Conservation (phyloP, 257 asterid genomes). For the Fraxinus anomala region DNA sequence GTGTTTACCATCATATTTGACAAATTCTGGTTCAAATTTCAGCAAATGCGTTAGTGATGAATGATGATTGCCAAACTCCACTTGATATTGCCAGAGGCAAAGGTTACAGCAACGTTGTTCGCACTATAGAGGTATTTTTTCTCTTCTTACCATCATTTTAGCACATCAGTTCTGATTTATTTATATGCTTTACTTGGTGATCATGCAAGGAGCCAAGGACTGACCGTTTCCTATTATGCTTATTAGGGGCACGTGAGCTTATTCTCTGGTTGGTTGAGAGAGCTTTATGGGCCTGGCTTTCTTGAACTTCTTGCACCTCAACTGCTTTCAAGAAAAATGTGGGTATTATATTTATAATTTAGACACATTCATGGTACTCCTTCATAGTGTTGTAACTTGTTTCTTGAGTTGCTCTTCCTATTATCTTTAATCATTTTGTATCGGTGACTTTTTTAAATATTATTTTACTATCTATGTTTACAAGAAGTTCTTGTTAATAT, state of each 20-base stretch:
- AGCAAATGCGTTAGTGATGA: constrained; percentile 87
- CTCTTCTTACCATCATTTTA: constrained; percentile 1
- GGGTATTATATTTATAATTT: constrained; percentile 39
- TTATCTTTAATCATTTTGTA: not conserved
- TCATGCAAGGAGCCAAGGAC: not conserved
- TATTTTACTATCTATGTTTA: too few species aligned
- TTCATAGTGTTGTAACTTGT: not conserved
- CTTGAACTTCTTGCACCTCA: constrained; percentile 82
- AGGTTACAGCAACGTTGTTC: constrained; percentile 78
- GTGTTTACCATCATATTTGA: constrained; percentile 5
- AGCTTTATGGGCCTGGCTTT: constrained; percentile 85
- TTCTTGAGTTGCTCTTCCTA: not conserved
- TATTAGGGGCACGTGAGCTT: constrained; percentile 71
- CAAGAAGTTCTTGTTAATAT: not conserved
- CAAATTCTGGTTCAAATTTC: constrained; percentile 28
- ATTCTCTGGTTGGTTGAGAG: constrained; percentile 90
- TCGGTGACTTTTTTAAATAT: not conserved
- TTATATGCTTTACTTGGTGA: not conserved
- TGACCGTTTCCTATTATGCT: constrained; percentile 25
- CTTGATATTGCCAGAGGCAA: constrained; percentile 91
- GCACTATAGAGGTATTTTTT: constrained; percentile 78
- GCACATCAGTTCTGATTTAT: constrained; percentile 4
- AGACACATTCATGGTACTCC: not conserved
- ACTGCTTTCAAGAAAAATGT: constrained; percentile 87
- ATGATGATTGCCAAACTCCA: constrained; percentile 91